Base-by-base conservation (phyloP, 2,329 filamentous ascomycete species). In the Allantophomopsis lycopodina region DNA sequence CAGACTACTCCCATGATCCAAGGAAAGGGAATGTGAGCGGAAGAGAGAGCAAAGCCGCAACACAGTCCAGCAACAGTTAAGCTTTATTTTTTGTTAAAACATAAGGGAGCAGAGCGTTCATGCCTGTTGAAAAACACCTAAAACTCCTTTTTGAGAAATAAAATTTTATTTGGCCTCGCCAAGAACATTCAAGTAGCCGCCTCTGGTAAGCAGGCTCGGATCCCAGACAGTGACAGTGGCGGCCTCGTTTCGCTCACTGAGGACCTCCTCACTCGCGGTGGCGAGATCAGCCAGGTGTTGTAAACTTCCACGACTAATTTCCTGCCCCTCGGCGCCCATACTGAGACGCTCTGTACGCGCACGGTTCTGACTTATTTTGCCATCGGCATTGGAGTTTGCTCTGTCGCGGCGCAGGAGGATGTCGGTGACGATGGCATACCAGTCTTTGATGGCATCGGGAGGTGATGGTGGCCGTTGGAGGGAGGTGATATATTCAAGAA, bases 401-500 rank as follows among this genome's bases (percentile, higher is more conserved):
- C 18, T 14, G 12, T 36, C 21, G 7, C 32, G 32, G 7, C 12
- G n/a, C 3, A 16, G 57, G 58, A 28, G 57, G 53, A 13, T 55
- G 56, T 11, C 61, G 50, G 65, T 69, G 52, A 63, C 75, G 39
- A 60, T 65, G 36, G 62, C 59, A 16, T 56, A 56, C 45, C 60
- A 61, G 15, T 56, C 57, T 13, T 56, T 58, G 15, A 55, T 61
- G 51, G 57, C 49, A 51, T 61, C 47, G 41, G 53, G 52, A 20
- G 49, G 52, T 14, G 82, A 68, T 44, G 67, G 59, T 34, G 70
- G 64, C 41, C 68, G 60, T 14, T 77, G 64, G 15, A 65, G 64
- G 6, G 60, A 60, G 45, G 80, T 75, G 75, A 76, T 82, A 3
- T 66, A 67, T 28, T 79, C 71, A 5, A 71, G 54, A 21, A 84